A percentile compares a stretch with the other conserved stretches of the same genome.
phyloP scores from a whole-genome alignment of 768 basidiomycete species.

The Hypholoma sublateritium region DNA sequence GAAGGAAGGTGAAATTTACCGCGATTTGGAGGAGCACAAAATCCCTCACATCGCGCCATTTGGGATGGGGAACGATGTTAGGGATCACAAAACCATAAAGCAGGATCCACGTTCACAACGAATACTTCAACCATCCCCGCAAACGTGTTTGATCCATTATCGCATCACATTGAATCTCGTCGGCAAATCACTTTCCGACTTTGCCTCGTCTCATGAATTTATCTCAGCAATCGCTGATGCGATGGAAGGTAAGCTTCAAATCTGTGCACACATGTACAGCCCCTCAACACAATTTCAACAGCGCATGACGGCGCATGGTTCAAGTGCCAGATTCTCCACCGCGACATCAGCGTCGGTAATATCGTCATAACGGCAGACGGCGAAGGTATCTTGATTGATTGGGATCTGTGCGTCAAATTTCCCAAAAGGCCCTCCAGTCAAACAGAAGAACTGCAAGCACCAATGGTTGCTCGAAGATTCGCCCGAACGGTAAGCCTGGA shows the following conservation, averaged over 20 bases:
- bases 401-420: conserved; percentile 15
- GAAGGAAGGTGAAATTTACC: conserved; percentile 21
- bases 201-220: conserved; percentile 10
- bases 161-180: conserved; percentile 8
- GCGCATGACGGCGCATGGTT: conserved; percentile 20
- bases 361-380: conserved; percentile 20
- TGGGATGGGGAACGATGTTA: conserved; percentile 21
- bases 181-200: background rate
- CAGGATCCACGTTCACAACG: background rate
- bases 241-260: conserved; percentile 7
- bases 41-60: conserved; percentile 24
- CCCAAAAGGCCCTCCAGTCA: background rate
- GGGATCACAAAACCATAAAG: conserved; percentile 4
- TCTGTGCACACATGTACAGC: too few species aligned
- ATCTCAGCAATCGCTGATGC: conserved; percentile 18
- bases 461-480: background rate
- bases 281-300: conserved; percentile 3
- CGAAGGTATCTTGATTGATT: conserved; percentile 22
- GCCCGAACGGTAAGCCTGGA: conserved; percentile 14
- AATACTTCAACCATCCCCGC: background rate
- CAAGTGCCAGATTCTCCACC: conserved; percentile 18
- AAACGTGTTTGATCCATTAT: conserved; percentile 1
- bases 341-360: conserved; percentile 26
- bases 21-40: conserved; percentile 12
- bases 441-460: background rate